Evolutionary conservation across 2,329 filamentous ascomycete species (phyloP).

Genomic region (Nigrospora sphaerica): DNA sequence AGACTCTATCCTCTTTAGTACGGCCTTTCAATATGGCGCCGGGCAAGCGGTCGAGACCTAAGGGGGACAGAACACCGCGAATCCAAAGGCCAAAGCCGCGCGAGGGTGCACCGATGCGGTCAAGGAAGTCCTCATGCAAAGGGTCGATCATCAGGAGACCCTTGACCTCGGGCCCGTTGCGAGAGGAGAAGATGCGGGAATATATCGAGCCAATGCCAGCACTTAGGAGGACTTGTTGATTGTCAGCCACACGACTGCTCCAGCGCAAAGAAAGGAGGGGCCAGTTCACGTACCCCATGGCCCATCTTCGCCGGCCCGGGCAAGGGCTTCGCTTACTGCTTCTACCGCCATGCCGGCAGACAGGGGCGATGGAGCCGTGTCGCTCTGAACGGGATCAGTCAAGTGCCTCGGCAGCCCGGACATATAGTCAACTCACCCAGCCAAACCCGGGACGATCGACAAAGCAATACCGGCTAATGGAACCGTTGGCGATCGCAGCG

Average conservation of each 20-base stretch:
- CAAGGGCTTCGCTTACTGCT: constrained; percentile 78
- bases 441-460: constrained; percentile 86
- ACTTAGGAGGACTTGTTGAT: constrained; percentile 58
- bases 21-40: constrained; percentile 79
- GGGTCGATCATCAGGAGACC: constrained; percentile 84
- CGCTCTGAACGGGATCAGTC: constrained; percentile 38
- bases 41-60: constrained; percentile 73
- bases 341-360: constrained; percentile 91
- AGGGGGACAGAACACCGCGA: constrained; percentile 75
- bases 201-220: constrained; percentile 85
- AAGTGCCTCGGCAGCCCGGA: background rate
- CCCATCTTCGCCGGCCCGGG: constrained; percentile 70
- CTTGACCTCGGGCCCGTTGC: constrained; percentile 66
- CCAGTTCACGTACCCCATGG: constrained; percentile 52
- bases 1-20: constrained; percentile 75
- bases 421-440: constrained; percentile 43
- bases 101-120: constrained; percentile 55
- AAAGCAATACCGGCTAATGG: constrained; percentile 87
- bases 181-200: constrained; percentile 82
- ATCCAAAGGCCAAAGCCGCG: constrained; percentile 83
- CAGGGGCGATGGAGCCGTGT: constrained; percentile 88
- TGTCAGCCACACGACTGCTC: background rate
- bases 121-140: constrained; percentile 79
- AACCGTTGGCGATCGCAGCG: constrained; percentile 67
- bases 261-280: background rate